These are phyloP conservation scores for Corchorus olitorius DNA, from an alignment of 345 rosid species.

Conservation along the genomic window DNA sequence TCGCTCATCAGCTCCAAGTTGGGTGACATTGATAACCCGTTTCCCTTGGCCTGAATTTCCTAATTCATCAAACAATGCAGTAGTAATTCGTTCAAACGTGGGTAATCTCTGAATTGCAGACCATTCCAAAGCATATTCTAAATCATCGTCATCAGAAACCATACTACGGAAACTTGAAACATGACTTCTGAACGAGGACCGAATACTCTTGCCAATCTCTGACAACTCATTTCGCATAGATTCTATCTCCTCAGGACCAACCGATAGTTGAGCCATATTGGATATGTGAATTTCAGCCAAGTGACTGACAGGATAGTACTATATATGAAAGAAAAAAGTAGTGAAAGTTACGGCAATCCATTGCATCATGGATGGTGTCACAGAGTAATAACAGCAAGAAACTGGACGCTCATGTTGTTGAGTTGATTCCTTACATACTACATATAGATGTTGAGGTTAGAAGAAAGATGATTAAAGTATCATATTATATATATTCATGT, in stretches of 20 bases:
- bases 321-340: neutral
- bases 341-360: neutral
- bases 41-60: neutral
- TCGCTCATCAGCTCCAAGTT: constrained; percentile 9
- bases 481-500: neutral
- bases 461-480: neutral
- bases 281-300: neutral
- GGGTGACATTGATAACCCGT: constrained; percentile 9
- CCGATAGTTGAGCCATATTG: constrained; percentile 34
- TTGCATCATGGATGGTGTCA: neutral
- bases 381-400: neutral
- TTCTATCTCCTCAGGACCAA: constrained; percentile 39
- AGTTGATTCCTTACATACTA: neutral
- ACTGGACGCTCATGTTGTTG: neutral
- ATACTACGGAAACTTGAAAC: constrained; percentile 26
- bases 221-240: constrained; percentile 40
- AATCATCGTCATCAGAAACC: neutral
- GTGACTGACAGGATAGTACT: too few species aligned
- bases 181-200: constrained; percentile 39
- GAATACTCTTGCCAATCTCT: constrained; percentile 46
- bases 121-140: neutral
- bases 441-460: neutral
- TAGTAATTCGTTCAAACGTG: neutral
- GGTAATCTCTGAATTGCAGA: neutral
- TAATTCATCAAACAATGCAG: neutral